Percentiles rank a stretch among this genome's conserved stretches.
These are phyloP conservation scores for Cyphellophora europaea DNA, from an alignment of 2,329 filamentous ascomycete genomes.

Conservation along the genomic window DNA sequence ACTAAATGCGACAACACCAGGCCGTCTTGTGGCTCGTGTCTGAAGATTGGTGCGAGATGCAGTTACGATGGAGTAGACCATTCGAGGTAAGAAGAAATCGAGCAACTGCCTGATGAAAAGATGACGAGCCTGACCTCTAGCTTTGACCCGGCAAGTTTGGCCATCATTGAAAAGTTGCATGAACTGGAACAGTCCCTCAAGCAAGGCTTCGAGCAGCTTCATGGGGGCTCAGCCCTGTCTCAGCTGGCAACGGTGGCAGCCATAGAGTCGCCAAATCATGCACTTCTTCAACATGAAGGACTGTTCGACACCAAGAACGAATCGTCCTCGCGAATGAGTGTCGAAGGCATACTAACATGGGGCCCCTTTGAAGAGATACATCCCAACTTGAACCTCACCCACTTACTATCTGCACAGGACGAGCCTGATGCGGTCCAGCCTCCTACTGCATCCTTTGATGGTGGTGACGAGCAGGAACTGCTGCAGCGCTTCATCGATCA, in stretches of 20 bases:
- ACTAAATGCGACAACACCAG: constrained; percentile 26
- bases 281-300: no score
- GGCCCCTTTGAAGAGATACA: constrained; percentile 19
- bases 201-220: neutral
- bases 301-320: constrained; percentile 9
- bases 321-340: constrained; percentile 15
- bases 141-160: constrained; percentile 43
- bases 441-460: constrained; percentile 3
- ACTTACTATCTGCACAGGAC: constrained; percentile 12
- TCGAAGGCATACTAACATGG: constrained; percentile 25
- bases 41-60: constrained; percentile 24
- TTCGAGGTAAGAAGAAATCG: no score
- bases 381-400: constrained; percentile 18
- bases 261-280: constrained; percentile 11
- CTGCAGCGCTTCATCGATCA: constrained; percentile 39
- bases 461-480: constrained; percentile 19
- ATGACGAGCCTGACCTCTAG: no score
- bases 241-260: constrained; percentile 6
- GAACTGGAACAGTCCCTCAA: constrained; percentile 14
- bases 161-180: constrained; percentile 37
- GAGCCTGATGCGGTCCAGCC: constrained; percentile 29
- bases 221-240: no score
- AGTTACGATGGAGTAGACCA: constrained; percentile 16
- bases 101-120: no score
- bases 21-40: constrained; percentile 23